A percentile compares a stretch with the other conserved stretches of the same genome.
Conservation (phyloP, 768 basidiomycete genomes). For the Naganishia kalamii region DNA sequence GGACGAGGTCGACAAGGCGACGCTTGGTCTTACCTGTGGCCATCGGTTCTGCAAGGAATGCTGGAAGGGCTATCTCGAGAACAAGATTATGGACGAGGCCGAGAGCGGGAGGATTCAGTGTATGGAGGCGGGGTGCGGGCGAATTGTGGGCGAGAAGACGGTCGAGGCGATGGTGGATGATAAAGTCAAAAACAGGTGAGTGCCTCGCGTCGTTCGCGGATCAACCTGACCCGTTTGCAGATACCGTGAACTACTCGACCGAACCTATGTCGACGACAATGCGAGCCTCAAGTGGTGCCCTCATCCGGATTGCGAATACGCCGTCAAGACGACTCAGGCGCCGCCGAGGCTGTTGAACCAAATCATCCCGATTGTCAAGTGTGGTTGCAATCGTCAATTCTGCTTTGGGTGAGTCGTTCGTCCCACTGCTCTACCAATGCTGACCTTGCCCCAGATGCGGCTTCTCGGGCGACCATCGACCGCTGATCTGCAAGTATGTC, state of each 20-base stretch:
- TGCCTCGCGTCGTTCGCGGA: slow-evolving; percentile 3
- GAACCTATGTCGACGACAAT: slow-evolving; percentile 82
- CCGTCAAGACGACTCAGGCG: slow-evolving; percentile 82
- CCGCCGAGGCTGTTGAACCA: slow-evolving; percentile 68
- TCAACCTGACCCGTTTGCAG: slow-evolving; percentile 46
- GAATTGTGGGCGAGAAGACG: slow-evolving; percentile 32
- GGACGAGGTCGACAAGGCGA: slow-evolving; percentile 56
- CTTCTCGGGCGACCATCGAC: slow-evolving; percentile 81
- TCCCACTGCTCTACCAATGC: not conserved
- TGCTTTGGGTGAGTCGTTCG: slow-evolving; percentile 65
- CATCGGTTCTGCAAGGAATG: slow-evolving; percentile 78
- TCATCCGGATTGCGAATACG: slow-evolving; percentile 85
- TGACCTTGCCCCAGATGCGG: slow-evolving; percentile 52
- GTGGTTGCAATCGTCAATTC: slow-evolving; percentile 72
- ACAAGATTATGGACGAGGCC: slow-evolving; percentile 66
- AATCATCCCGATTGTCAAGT: slow-evolving; percentile 81
- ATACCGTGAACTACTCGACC: slow-evolving; percentile 78
- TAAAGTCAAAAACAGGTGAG: slow-evolving; percentile 50
- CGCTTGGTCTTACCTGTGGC: slow-evolving; percentile 68
- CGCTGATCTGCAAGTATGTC: slow-evolving; percentile 80
- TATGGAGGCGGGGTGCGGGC: slow-evolving; percentile 49
- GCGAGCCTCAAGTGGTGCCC: slow-evolving; percentile 86
- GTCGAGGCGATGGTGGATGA: slow-evolving; percentile 21
- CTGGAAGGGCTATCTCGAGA: slow-evolving; percentile 70
- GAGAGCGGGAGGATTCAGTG: slow-evolving; percentile 50